phyloP scores from a whole-genome alignment of 192 early-diverging fungal species.

The Coemansia sp. region DNA sequence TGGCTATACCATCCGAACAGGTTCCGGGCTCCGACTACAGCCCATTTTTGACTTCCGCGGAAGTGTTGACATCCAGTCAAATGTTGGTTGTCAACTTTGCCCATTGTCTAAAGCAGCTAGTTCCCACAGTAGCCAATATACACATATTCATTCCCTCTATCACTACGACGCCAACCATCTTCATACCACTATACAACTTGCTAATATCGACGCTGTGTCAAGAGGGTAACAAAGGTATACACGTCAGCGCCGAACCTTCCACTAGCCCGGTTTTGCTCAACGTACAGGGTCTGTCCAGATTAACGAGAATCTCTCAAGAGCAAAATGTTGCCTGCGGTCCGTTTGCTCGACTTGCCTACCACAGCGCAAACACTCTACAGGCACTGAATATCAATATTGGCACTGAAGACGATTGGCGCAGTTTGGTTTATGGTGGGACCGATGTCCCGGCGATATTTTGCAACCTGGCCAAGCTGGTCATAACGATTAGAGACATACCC shows the following conservation, averaged over 20 bases:
- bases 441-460: not conserved
- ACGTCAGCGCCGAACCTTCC: too few species aligned
- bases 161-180: not conserved
- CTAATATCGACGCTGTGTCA: not conserved
- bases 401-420: not conserved
- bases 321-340: too few species aligned
- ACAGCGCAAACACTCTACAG: not conserved
- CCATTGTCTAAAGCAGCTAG: not conserved
- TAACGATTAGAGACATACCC: not conserved
- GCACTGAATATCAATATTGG: not conserved
- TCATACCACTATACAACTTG: not conserved
- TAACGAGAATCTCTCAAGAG: too few species aligned
- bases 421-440: not conserved
- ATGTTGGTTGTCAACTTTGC: not conserved
- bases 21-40: not conserved
- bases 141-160: not conserved
- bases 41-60: not conserved
- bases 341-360: not conserved
- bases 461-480: fast-evolving
- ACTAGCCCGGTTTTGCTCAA: too few species aligned
- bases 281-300: too few species aligned
- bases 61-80: not conserved
- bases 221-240: not conserved
- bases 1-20: too few species aligned
- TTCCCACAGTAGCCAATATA: not conserved